A percentile compares a stretch with the other conserved stretches of the same genome.
These are phyloP conservation scores for Dimargaris cristalligena DNA, from an alignment of 192 early-diverging fungal species.

Conservation along the genomic window DNA sequence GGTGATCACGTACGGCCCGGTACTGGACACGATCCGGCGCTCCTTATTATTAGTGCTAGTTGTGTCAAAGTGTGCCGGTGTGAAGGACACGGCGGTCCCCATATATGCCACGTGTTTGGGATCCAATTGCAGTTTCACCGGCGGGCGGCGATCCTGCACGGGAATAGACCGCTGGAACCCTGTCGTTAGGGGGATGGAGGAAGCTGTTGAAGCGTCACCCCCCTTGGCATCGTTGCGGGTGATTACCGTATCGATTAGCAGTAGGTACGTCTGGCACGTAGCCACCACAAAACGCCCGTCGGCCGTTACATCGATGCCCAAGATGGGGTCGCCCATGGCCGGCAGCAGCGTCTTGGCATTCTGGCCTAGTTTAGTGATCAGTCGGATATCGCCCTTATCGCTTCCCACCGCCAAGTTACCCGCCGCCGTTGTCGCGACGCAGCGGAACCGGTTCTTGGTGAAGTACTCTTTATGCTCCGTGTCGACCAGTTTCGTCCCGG, in stretches of 20 bases:
- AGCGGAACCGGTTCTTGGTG: constrained; percentile 49
- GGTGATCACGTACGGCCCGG: constrained; percentile 76
- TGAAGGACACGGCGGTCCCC: constrained; percentile 51
- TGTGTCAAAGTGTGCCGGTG: constrained; percentile 77
- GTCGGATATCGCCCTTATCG: constrained; percentile 73
- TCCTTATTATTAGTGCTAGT: constrained; percentile 41
- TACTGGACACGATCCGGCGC: constrained; percentile 71
- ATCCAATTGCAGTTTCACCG: constrained; percentile 57
- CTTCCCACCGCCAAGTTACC: constrained; percentile 72
- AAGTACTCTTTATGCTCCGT: constrained; percentile 50
- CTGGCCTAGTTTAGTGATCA: constrained; percentile 52
- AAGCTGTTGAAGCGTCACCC: too few species aligned
- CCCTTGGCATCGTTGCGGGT: constrained; percentile 29
- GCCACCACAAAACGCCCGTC: constrained; percentile 75
- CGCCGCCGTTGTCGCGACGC: constrained; percentile 52
- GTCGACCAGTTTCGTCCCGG: constrained; percentile 50
- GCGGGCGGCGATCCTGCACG: constrained; percentile 45
- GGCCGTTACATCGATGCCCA: constrained; percentile 78
- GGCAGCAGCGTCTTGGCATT: constrained; percentile 76
- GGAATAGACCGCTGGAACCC: constrained; percentile 58
- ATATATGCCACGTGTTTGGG: constrained; percentile 81
- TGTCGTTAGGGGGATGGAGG: too few species aligned
- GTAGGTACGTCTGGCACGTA: constrained; percentile 70
- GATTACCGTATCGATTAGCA: constrained; percentile 60
- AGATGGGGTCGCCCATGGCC: constrained; percentile 72